Conservation (phyloP, 2,329 filamentous ascomycete genomes). For the Xylaria sp. region DNA sequence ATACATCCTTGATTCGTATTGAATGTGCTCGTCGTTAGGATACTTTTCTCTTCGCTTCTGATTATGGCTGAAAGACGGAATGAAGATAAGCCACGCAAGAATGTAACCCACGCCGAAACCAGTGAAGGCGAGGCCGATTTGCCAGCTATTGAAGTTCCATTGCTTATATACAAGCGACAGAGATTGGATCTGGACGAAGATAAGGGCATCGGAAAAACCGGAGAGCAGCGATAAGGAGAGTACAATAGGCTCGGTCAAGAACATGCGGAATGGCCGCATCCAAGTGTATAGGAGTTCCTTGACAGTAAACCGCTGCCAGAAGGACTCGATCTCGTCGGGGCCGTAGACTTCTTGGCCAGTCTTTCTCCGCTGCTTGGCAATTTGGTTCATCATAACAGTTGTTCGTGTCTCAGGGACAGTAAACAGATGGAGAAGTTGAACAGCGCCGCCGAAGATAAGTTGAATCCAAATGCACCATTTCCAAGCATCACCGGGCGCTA, state of each 20-base stretch:
- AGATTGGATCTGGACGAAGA: slow-evolving; percentile 71
- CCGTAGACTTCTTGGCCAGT: slow-evolving; percentile 68
- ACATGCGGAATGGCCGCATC: slow-evolving; percentile 67
- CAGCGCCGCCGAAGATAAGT: slow-evolving; percentile 74
- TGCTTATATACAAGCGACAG: slow-evolving; percentile 65
- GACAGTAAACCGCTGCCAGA: slow-evolving; percentile 46
- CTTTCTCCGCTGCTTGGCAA: slow-evolving; percentile 76
- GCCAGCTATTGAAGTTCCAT: slow-evolving; percentile 59
- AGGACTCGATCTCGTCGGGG: slow-evolving; percentile 69
- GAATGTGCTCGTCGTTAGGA: slow-evolving; percentile 59
- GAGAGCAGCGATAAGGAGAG: slow-evolving; percentile 63
- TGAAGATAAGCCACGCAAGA: slow-evolving; percentile 61
- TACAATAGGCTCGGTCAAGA: slow-evolving; percentile 69
- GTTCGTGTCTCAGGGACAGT: slow-evolving; percentile 79
- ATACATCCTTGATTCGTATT: slow-evolving; percentile 65
- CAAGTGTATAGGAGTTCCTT: slow-evolving; percentile 57
- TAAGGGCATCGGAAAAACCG: slow-evolving; percentile 68
- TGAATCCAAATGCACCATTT: slow-evolving; percentile 79
- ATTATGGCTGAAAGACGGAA: slow-evolving; percentile 56
- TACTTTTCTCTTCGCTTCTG: slow-evolving; percentile 52
- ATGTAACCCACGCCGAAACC: slow-evolving; percentile 60
- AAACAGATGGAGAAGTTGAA: slow-evolving; percentile 70
- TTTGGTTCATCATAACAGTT: slow-evolving; percentile 77
- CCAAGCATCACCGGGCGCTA: slow-evolving; percentile 60
- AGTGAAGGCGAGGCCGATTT: slow-evolving; percentile 49